Percentiles rank a stretch among this genome's conserved stretches.
phyloP scores from a whole-genome alignment of 2,329 filamentous ascomycete species.

The Colletotrichum zoysiae region DNA sequence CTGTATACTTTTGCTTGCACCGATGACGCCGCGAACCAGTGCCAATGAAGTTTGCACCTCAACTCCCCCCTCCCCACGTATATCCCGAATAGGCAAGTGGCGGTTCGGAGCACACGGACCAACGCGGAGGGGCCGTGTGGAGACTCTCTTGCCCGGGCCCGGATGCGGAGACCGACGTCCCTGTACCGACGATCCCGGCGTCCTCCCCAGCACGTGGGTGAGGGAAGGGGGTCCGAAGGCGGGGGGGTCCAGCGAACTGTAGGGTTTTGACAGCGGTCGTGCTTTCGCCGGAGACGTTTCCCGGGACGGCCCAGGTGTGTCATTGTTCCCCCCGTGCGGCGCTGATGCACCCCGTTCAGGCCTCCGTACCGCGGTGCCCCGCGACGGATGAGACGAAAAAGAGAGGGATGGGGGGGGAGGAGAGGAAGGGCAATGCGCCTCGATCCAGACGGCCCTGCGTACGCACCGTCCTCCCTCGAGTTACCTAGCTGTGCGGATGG shows the following conservation, averaged over 20 bases:
- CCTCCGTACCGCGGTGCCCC: not conserved
- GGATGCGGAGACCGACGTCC: not conserved
- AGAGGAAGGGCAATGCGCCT: not conserved
- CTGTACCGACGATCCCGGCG: not conserved
- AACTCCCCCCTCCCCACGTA: not conserved
- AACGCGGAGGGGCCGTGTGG: not conserved
- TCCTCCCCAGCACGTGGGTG: not conserved
- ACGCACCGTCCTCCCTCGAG: not conserved
- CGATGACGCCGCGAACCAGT: not conserved
- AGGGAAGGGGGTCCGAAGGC: not conserved
- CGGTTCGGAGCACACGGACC: slow-evolving; percentile 18
- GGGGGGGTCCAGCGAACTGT: not conserved
- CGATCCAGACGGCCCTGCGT: not conserved
- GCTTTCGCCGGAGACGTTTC: not conserved
- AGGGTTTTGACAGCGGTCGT: slow-evolving; percentile 19
- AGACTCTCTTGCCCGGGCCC: too few relatives aligned
- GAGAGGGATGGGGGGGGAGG: not conserved
- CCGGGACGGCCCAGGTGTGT: not conserved
- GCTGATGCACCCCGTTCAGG: not conserved
- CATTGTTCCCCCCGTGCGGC: not conserved
- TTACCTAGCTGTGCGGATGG: not conserved
- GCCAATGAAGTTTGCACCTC: not conserved
- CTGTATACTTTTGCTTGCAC: not conserved
- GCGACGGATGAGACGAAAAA: not conserved
- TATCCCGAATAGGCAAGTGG: slow-evolving; percentile 32